Percentiles rank a stretch among this genome's conserved stretches.
phyloP scores from a whole-genome alignment of 139 green algal genomes.

The Chlamydomonas applanata region DNA sequence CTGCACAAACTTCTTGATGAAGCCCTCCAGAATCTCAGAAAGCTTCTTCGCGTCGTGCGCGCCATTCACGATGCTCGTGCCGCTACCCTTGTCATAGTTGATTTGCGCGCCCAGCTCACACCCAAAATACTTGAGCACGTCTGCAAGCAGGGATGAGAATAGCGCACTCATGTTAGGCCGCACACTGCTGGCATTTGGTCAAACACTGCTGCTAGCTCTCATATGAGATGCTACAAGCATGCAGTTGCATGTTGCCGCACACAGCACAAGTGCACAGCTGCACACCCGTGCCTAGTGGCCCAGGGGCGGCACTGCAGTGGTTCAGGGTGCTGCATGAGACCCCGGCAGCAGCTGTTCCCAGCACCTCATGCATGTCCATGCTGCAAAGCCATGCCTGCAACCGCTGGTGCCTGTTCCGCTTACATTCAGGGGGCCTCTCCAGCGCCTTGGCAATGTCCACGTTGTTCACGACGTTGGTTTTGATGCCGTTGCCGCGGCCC shows the following conservation, averaged over 20 bases:
- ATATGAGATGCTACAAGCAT: no score
- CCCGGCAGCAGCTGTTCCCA: neutral
- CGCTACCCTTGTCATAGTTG: slow-evolving; percentile 91
- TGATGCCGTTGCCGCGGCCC: slow-evolving; percentile 97
- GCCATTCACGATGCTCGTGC: slow-evolving; percentile 95
- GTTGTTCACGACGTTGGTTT: slow-evolving; percentile 99
- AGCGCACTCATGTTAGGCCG: no score
- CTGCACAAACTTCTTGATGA: slow-evolving; percentile 99
- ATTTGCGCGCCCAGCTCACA: slow-evolving; percentile 96
- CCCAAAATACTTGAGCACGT: slow-evolving; percentile 96
- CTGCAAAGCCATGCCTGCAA: no score
- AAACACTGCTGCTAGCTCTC: no score
- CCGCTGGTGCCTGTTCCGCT: slow-evolving; percentile 14
- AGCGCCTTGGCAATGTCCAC: slow-evolving; percentile 98
- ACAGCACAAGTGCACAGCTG: no score
- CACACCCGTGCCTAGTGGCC: no score
- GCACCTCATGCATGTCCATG: neutral
- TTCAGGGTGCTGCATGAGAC: no score
- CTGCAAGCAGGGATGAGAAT: no score
- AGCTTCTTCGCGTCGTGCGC: slow-evolving; percentile 66
- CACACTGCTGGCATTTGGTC: no score
- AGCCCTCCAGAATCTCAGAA: slow-evolving; percentile 86
- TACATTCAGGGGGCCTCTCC: slow-evolving; percentile 88
- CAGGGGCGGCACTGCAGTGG: no score
- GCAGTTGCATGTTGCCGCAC: no score